Evolutionary conservation across 192 early-diverging fungal genomes (phyloP), one percentile per base, ranked within the genome.

Genomic region (Entomortierella chlamydospora): DNA sequence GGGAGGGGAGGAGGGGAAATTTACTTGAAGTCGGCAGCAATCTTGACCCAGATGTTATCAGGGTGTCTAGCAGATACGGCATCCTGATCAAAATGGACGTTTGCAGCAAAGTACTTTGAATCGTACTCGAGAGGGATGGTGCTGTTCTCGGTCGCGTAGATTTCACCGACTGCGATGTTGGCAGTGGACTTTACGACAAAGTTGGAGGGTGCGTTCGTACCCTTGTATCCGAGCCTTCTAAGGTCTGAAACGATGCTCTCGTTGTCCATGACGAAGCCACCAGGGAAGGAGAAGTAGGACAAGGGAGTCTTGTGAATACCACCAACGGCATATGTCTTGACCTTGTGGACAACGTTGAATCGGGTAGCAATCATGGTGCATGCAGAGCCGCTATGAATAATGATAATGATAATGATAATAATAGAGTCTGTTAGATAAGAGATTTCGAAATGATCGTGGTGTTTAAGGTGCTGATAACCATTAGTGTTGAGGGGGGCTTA

Each of bases 211-310:
- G 34, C 33, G 26, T 39, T 61, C 42, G 58, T 70, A 25, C 53
- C 68, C 61, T 57, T 79, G 63, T 70, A 79, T 1, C 47, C 50
- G 20, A 70, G 28, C 51, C 37, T 23, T 31, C 25, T 45, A 18
- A 79, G 34, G 23, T 79, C 76, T 0, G 30, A 20, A 18, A 70
- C 49, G 10, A 79, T 43, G 57, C 57, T 53, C 15, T 63, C 63
- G 37, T 70, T 70, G 57, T 79, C 68, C 68, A 79, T 70, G n/a
- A 79, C 76, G 34, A 79, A 79, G 5, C 81, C 81, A 29, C 81
- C 81, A 29, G 69, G 63, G 66, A 83, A 83, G 1, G 81, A 83
- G 15, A 71, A 72, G 31, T 77, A 72, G 15, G 81, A 76, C 18
- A 83, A n/a, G 2, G 60, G 54, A 2, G 33, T 66, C 58, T 83